Base-by-base conservation (phyloP, 371 early-diverging fungal genomes). In the Parasitella parasitica region DNA sequence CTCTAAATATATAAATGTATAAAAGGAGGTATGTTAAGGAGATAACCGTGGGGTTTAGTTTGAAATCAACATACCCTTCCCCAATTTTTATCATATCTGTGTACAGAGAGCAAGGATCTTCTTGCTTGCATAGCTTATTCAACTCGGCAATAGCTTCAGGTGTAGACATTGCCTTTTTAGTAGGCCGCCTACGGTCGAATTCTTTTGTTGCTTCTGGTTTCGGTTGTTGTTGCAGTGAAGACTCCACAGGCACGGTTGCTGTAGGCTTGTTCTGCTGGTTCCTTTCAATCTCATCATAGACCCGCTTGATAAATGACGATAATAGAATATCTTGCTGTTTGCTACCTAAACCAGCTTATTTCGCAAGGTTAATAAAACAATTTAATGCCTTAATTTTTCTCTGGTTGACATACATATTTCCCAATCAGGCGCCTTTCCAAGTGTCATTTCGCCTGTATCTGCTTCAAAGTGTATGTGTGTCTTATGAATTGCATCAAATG, bases 121-220 rank as follows among this genome's bases (percentile, higher is more conserved):
- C 93, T 53, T 87, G 86, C 48, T 88, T 94, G 76, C 96, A 95
- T 18, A 98, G 87, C 1, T 89, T 87, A 62, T 85, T 82, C 13
- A 98, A 78, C 26, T 89, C 81, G 18, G 86, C 88, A 49, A 97
- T 86, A 12, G 97, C 86, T 59, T 94, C 93, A 35, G 67, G 61
- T 22, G 73, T 56, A 22, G 64, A 35, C 54, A 66, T 63, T 2
- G 55, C 11, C 59, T 54, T 72, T 52, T 62, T 55, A 35, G 54
- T 36, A 57, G 20, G 39, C 26, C 27, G 18, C 6, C 11, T 26
- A 4, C 22, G n/a, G 8, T 34, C 13, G 3, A 15, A 16, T 18
- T n/a, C 6, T 2, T 38, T 56, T 18, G 35, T 22, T 34, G 28
- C 24, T n/a, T 12, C n/a, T 27, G 43, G 20, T 15, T 34, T 32